Base-by-base conservation (phyloP, 2,329 filamentous ascomycete species). In the Canariomyces notabilis region DNA sequence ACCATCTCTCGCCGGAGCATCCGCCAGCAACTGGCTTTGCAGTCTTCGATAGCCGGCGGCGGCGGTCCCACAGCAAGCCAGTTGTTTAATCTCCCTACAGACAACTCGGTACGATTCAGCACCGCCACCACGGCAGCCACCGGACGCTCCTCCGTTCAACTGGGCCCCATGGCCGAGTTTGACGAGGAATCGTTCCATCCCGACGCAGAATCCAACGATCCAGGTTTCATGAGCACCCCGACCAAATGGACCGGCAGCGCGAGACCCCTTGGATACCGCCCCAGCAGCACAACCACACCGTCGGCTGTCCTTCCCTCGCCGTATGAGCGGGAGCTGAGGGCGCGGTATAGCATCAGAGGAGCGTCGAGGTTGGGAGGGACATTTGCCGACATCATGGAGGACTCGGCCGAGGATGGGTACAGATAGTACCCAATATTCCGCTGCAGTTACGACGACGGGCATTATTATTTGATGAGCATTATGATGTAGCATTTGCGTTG, bases 331-430 rank as follows among this genome's bases (percentile, higher is more conserved):
- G 52, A 55, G 37, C 19, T 60, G 22, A 52, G 58, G 29, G 39
- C 32, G 34, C 48, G 37, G 33, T 58, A 58, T 34, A 47, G 40
- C 2, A 29, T 6, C 8, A 35, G 39, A 9, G 33, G 39, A 16
- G 22, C 18, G 16, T n/a, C 18, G 35, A 31, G 36, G n/a, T 31
- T 38, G 43, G 53, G 55, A 2, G 50, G 41, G 39, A n/a, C n/a
- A n/a, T 59, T 60, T 51, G 46, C 46, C 5, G 56, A 59, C 44
- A 59, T 59, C 4, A 46, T 35, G 9, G 58, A 60, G 46, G 56
- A 57, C 20, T 50, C 48, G 11, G 48, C 49, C 15, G 48, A 51
- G 32, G 48, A 45, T 5, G 42, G 47, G 40, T 44, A 44, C 5
- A 11, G n/a, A 8, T 42, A n/a, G n/a, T n/a, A n/a, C n/a, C n/a